Conservation (phyloP, 768 basidiomycete species). For the Clavulina sp. region DNA sequence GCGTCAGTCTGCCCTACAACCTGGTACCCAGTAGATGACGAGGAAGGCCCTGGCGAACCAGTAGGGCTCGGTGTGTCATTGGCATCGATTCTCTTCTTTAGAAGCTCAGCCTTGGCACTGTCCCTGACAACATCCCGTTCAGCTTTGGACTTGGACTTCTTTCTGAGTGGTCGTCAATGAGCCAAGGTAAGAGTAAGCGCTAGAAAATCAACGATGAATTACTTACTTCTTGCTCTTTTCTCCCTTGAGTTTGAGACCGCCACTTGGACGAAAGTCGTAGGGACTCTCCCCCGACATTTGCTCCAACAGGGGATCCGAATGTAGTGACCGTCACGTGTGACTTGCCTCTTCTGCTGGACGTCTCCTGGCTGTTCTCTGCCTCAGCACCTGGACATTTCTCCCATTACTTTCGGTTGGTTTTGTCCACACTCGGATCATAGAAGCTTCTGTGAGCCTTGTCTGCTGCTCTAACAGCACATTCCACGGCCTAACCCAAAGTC, state of each 20-base stretch:
- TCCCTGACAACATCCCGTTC: constrained; percentile 36
- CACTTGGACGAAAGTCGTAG: constrained; percentile 71
- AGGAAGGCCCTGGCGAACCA: not conserved
- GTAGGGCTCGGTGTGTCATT: constrained; percentile 1
- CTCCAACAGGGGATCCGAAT: not conserved
- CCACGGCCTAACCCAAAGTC: too few relatives aligned
- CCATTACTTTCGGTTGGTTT: not conserved
- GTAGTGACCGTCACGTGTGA: not conserved
- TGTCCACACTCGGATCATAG: too few relatives aligned
- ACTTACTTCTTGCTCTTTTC: constrained; percentile 67
- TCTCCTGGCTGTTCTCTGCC: not conserved
- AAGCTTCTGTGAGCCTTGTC: too few relatives aligned
- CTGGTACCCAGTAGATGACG: not conserved
- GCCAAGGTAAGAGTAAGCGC: not conserved
- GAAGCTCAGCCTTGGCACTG: constrained; percentile 21
- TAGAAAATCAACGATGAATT: not conserved
- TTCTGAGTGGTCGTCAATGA: too few relatives aligned
- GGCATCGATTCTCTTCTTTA: constrained; percentile 21
- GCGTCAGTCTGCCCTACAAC: constrained; percentile 62
- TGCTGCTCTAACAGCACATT: too few relatives aligned
- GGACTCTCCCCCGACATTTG: constrained; percentile 30
- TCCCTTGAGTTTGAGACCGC: constrained; percentile 77
- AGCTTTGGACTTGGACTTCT: constrained; percentile 55
- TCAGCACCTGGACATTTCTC: not conserved
- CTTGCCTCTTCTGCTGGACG: not conserved